Percentiles rank a stretch among this genome's conserved stretches.
phyloP scores from a whole-genome alignment of 2,329 filamentous ascomycete species.

The Alternaria sp. region DNA sequence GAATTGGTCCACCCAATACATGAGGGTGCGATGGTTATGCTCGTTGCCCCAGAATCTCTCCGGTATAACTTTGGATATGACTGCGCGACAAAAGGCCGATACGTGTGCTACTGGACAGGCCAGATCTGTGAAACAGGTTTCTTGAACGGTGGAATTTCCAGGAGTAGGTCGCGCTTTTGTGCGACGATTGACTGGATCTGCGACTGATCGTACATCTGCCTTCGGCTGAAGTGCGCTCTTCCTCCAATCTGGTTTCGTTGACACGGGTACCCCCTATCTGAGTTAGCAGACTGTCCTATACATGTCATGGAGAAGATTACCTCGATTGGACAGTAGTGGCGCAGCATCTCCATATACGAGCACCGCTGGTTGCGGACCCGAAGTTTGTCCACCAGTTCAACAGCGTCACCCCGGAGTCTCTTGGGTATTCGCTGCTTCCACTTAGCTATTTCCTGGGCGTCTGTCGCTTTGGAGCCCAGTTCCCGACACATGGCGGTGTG shows the following conservation, averaged over 20 bases:
- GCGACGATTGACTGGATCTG: constrained; percentile 6
- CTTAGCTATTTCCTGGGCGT: constrained; percentile 31
- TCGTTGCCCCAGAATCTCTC: constrained; percentile 73
- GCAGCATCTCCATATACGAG: constrained; percentile 78
- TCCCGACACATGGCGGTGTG: constrained; percentile 33
- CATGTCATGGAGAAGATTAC: constrained; percentile 8
- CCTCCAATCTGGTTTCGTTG: constrained; percentile 34
- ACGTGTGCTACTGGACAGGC: constrained; percentile 73
- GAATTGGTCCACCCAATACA: constrained; percentile 77
- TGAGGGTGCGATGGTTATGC: constrained; percentile 67
- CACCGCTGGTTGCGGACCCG: constrained; percentile 76
- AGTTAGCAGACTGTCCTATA: constrained; percentile 17
- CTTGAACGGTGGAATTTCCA: constrained; percentile 19
- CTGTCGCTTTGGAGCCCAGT: constrained; percentile 21
- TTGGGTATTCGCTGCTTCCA: constrained; percentile 61
- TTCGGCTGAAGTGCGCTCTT: constrained; percentile 29
- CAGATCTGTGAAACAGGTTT: constrained; percentile 63
- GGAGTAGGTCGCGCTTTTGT: constrained; percentile 1
- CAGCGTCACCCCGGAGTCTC: constrained; percentile 68
- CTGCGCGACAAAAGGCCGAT: constrained; percentile 85
- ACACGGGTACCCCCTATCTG: constrained; percentile 31
- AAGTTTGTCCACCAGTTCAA: constrained; percentile 68
- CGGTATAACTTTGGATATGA: constrained; percentile 75
- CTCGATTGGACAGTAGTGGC: constrained; percentile 76
- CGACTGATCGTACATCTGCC: constrained; percentile 7